Evolutionary conservation across 495 filamentous ascomycete species (phyloP), one percentile per base, ranked within the genome.

Genomic region (Aspergillus hancockii): DNA sequence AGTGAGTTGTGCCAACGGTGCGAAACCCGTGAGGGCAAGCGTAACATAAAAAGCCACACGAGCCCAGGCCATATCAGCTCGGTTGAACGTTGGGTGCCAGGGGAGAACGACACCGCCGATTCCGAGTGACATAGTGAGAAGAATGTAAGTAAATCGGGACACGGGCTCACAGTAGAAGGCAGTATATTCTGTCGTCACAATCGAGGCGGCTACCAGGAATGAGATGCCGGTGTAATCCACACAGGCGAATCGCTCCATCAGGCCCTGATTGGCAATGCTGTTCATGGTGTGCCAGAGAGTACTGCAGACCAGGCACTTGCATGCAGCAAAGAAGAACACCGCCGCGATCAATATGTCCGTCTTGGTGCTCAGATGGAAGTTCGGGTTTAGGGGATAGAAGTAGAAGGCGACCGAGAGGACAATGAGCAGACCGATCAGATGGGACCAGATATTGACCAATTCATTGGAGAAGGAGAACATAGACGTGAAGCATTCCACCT

Each of bases 181-280:
- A 5, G 95, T 97, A 75, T 97, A 98, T 71, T 99, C 94, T 54
- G 91, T 96, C 4, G 94, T 97, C 85, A 98, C 93, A 75, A 99
- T 98, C 43, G 91, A 96, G 22, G 94, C 90, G 9, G 94, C 95
- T 47, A 99, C 93, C 22, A 99, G 85, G 54, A 99, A 80, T 3
- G 93, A 97, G 63, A 99, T 99, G 28, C 95, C 95, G 0, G 93
- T 97, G 74, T 99, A 99, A 70, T 99, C 94, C 45, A 99, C 93
- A 71, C 94, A 99, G 40, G 95, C 95, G 64, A 98, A 97, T 55
- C 92, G 87, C 68, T 96, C 94, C 82, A 99, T 88, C 49, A 96
- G 81, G 12, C 82, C 85, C 66, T 95, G 89, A 46, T 95, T 88
- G 47, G 93, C 89, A 56, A 98, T 95, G 61, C 88, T 90, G 79